Evolutionary conservation across 1,284 basidiomycete genomes (phyloP).

Genomic region (Afroboletus lepidellus): DNA sequence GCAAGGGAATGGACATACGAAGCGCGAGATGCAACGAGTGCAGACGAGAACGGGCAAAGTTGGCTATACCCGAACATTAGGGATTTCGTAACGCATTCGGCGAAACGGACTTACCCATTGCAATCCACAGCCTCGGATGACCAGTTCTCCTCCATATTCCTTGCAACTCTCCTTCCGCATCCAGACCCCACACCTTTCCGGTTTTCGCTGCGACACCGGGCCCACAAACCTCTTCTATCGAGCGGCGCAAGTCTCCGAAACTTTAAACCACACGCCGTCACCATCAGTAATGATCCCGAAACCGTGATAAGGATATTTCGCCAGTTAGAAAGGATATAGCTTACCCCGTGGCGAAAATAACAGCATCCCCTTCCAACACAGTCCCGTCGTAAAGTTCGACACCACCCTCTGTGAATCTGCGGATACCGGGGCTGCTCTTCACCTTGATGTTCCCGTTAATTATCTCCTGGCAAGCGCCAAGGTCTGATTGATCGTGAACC

Average conservation of each 20-base stretch:
- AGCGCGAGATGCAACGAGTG: slow-evolving; percentile 38
- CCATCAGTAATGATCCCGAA: not conserved
- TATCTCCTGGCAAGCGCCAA: slow-evolving; percentile 39
- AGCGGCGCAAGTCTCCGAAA: slow-evolving; percentile 26
- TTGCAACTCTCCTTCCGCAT: slow-evolving; percentile 45
- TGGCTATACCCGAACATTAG: slow-evolving; percentile 23
- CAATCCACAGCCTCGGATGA: slow-evolving; percentile 36
- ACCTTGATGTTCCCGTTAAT: slow-evolving; percentile 46
- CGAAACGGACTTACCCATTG: slow-evolving; percentile 27
- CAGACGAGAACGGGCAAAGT: slow-evolving; percentile 33
- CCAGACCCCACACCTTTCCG: slow-evolving; percentile 44
- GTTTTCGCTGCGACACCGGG: slow-evolving; percentile 37
- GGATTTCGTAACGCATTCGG: not conserved
- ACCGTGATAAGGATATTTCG: not conserved
- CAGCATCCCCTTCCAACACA: slow-evolving; percentile 40
- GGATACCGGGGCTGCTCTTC: slow-evolving; percentile 35
- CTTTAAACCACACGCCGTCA: slow-evolving; percentile 9
- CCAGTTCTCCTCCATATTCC: slow-evolving; percentile 37
- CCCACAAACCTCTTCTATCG: slow-evolving; percentile 38
- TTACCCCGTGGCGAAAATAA: slow-evolving; percentile 46
- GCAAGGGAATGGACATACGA: slow-evolving; percentile 22
- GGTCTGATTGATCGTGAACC: slow-evolving; percentile 21
- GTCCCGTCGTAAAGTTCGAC: slow-evolving; percentile 42
- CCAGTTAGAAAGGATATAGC: slow-evolving; percentile 2
- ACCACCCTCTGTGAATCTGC: slow-evolving; percentile 32